Evolutionary conservation across 2,329 filamentous ascomycete genomes (phyloP).

Genomic region (Penicillium hesseltinei): DNA sequence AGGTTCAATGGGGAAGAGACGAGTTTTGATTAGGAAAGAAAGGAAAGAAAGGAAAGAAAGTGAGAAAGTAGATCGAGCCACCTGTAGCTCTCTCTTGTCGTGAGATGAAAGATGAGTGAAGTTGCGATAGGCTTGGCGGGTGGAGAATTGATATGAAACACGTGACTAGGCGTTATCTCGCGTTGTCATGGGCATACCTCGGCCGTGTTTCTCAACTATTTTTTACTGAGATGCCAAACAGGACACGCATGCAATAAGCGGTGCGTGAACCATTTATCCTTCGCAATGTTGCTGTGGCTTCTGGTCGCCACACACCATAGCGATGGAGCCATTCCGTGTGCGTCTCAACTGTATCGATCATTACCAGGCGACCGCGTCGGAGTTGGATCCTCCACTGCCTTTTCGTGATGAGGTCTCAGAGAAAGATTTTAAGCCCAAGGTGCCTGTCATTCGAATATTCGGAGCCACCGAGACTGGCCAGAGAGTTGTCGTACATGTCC

Average conservation of each 20-base stretch:
- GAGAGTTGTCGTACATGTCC: slow-evolving; percentile 92
- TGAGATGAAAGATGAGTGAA: slow-evolving; percentile 8
- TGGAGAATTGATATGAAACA: slow-evolving; percentile 16
- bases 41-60: neutral
- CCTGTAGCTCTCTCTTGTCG: neutral
- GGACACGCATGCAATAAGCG: slow-evolving; percentile 2
- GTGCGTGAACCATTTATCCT: neutral
- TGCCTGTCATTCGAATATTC: slow-evolving; percentile 87
- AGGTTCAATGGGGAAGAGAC: neutral
- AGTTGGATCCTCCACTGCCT: slow-evolving; percentile 76
- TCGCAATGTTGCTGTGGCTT: slow-evolving; percentile 28
- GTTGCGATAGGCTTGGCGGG: slow-evolving; percentile 4
- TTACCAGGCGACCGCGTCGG: slow-evolving; percentile 77
- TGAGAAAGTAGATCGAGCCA: neutral
- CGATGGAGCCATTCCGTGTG: slow-evolving; percentile 78
- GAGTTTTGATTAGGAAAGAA: neutral
- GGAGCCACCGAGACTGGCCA: slow-evolving; percentile 92
- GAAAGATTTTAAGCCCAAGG: slow-evolving; percentile 63
- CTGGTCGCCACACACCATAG: slow-evolving; percentile 18
- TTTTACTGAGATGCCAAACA: neutral
- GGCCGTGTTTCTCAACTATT: slow-evolving; percentile 5
- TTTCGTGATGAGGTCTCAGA: slow-evolving; percentile 61
- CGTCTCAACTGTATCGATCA: slow-evolving; percentile 94
- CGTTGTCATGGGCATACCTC: slow-evolving; percentile 15
- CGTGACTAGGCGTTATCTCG: slow-evolving; percentile 33